Conservation (phyloP, 352 stramenopile species). For the Globisporangium radiosum region DNA sequence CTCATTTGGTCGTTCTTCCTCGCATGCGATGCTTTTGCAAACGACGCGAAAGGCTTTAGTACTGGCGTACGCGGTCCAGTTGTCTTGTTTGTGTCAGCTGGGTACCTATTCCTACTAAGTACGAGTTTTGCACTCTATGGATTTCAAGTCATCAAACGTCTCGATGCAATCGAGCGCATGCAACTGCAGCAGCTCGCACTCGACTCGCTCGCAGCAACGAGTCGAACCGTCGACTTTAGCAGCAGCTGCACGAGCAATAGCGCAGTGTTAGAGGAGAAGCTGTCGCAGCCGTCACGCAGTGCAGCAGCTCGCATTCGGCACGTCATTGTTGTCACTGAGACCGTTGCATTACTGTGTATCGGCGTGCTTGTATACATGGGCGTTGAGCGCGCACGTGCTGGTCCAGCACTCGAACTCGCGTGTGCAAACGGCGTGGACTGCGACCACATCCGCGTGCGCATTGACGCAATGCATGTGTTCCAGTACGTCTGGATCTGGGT, state of each 20-base stretch:
- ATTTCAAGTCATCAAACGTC: conserved; percentile 28
- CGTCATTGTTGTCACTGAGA: conserved; percentile 42
- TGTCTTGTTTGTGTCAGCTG: conserved; percentile 18
- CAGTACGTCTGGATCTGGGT: conserved; percentile 21
- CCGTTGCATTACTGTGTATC: conserved; percentile 30
- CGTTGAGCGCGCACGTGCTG: conserved; percentile 15
- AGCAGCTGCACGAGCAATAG: not conserved
- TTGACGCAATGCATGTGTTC: conserved; percentile 32
- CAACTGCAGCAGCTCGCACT: conserved; percentile 10
- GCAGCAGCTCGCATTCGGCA: conserved; percentile 33
- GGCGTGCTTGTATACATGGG: conserved; percentile 38
- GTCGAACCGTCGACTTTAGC: not conserved
- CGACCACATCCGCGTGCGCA: conserved; percentile 22
- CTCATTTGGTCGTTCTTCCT: conserved; percentile 41
- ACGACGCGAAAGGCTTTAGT: conserved; percentile 30
- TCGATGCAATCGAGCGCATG: conserved; percentile 36
- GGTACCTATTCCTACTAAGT: conserved; percentile 19
- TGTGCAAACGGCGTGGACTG: conserved; percentile 56
- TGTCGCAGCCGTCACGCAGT: conserved; percentile 23
- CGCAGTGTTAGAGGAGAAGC: not conserved
- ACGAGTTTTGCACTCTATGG: conserved; percentile 23
- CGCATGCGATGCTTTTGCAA: conserved; percentile 22
- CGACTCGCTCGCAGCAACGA: conserved; percentile 1
- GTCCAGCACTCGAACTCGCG: conserved; percentile 25
- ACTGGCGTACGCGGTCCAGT: conserved; percentile 13